Base-by-base conservation (phyloP, 805 yeast genomes). In the Sugiyamaella mastotermitis region DNA sequence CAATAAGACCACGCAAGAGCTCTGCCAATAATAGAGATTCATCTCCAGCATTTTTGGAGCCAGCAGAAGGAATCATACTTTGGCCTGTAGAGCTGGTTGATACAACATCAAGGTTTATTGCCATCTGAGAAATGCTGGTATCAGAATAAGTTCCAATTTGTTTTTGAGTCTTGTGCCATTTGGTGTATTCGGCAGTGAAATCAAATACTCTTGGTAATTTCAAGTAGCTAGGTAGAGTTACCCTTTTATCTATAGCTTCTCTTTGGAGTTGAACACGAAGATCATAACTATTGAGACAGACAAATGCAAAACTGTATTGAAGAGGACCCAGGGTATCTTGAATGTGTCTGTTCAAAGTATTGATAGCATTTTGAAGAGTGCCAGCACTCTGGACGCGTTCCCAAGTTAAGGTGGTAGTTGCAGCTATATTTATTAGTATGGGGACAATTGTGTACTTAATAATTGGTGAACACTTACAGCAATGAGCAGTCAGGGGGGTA, bases 121-220 rank as follows among this genome's bases (percentile, higher is more conserved):
- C 57, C 29, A 73, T 66, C 50, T 65, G 69, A 13, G 52, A 36
- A 15, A 57, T 42, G 11, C 60, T 47, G 6, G 55, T 43, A 13
- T 65, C 43, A 17, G 48, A 43, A 35, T 43, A 53, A 10, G 56
- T 60, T 13, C 50, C 16, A n/a, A 52, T 48, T 46, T 74, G 79
- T 3, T 85, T 80, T 44, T 71, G 74, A 48, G 76, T 76, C 4
- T 68, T 63, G 57, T 80, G 83, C 83, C 86, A 82, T 49, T 76
- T 80, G 29, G 70, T 56, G 58, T 72, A 85, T 58, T 88, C 97
- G 43, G 72, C 74, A 54, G 73, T 71, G 45, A 87, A 61, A 58
- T 85, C 95, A 60, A 84, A 86, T 17, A 81, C 71, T 31, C 78
- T 68, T 2, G 95, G 83, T 47, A 80, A 79, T 56, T 80, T 84